Evolutionary conservation across 1,284 basidiomycete species (phyloP).

Genomic region (Ceratobasidium sp.): DNA sequence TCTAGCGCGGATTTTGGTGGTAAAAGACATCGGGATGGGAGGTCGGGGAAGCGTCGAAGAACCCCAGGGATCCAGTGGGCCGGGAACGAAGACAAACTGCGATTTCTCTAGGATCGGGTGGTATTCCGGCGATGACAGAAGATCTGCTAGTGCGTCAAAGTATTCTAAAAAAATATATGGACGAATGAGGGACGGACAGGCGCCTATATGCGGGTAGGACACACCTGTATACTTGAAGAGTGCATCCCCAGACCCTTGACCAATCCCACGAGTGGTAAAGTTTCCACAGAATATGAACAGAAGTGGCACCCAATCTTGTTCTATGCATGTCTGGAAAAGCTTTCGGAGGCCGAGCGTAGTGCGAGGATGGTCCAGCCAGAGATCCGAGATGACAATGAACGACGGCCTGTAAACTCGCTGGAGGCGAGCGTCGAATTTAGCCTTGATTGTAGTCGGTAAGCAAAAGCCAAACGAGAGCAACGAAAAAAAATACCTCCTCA

Average conservation of each 20-base stretch:
- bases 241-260: slow-evolving; percentile 79
- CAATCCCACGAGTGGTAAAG: slow-evolving; percentile 86
- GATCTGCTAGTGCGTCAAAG: slow-evolving; percentile 86
- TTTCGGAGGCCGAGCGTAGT: slow-evolving; percentile 82
- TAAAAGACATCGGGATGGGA: slow-evolving; percentile 79
- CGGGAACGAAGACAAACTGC: slow-evolving; percentile 95
- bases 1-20: slow-evolving; percentile 72
- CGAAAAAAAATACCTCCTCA: slow-evolving; percentile 79
- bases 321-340: slow-evolving; percentile 92
- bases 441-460: slow-evolving; percentile 56
- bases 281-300: slow-evolving; percentile 95
- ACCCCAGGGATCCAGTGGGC: slow-evolving; percentile 87
- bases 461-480: slow-evolving; percentile 5
- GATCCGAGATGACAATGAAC: slow-evolving; percentile 95
- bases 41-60: slow-evolving; percentile 83
- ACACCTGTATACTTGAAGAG: slow-evolving; percentile 86
- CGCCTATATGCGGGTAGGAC: slow-evolving; percentile 38
- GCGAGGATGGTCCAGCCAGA: slow-evolving; percentile 91
- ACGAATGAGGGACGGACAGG: background rate
- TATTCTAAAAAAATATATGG: slow-evolving; percentile 65
- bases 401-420: slow-evolving; percentile 65
- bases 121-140: slow-evolving; percentile 74
- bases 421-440: slow-evolving; percentile 68
- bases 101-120: slow-evolving; percentile 79
- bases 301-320: slow-evolving; percentile 85